Base-by-base conservation (phyloP, 768 basidiomycete species). In the Suillus placidus region DNA sequence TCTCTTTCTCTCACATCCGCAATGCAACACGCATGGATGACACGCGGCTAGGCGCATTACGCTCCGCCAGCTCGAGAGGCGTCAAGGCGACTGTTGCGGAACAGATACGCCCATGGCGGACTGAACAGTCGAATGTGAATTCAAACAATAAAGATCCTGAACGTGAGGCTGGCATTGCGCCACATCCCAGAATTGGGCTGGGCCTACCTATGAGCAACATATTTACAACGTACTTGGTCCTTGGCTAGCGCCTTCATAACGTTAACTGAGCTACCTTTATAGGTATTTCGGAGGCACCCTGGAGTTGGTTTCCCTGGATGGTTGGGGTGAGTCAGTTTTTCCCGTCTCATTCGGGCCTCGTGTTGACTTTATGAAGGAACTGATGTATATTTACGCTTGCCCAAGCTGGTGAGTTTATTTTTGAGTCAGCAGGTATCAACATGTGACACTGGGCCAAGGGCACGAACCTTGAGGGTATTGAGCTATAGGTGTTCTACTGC, bases 161-260 rank as follows among this genome's bases (percentile, higher is more conserved):
- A 63, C 76, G 77, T 32, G 79, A 80, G 45, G 81, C 79, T 12
- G 81, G 81, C 4, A 80, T 84, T 43, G 83, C 81, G 37, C 79
- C 80, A 8, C 90, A 89, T 74, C 84, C 85, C 54, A 82, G 85
- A 51, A 90, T 94, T 64, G 93, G 93, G 3, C 88, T 95, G 54
- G 93, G 93, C 6, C 77, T 95, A 23, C 92, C 93, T 0, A 93
- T 95, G 92, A 92, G 93, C 74, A 90, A 93, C 71, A 94, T 95
- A 42, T 94, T 88, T 76, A 88, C 93, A 65, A 93, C 88, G 85
- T 92, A 70, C 65, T 86, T 76, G 43, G 35, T 54, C n/a, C 23
- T 58, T 67, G 58, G 32, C 6, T 49, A 64, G 20, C 56, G 23
- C 42, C 12, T 43, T 26, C 9, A 20, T 42, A 30, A 13, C 18